A percentile compares a stretch with the other conserved stretches of the same genome.
Evolutionary conservation across 129 eudicot genomes (phyloP).

Genomic region (Flaveria ramosissima): DNA sequence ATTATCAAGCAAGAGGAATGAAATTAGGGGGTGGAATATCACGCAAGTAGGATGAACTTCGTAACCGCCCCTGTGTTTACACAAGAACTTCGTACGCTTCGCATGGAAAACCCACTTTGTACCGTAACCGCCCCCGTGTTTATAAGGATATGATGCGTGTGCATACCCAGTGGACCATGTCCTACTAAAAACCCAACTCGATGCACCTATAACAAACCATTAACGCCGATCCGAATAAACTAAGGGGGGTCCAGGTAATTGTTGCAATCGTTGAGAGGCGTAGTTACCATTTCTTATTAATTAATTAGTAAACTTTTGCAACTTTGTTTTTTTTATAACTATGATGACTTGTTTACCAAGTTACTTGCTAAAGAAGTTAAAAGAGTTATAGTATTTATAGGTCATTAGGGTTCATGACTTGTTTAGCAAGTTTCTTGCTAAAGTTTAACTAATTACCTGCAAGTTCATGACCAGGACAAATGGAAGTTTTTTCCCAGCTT

Average conservation of each 20-base stretch:
- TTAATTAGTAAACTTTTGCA: neutral
- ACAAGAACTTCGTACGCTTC: too few relatives aligned
- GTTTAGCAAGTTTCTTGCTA: neutral
- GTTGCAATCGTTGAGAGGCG: neutral
- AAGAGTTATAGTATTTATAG: neutral
- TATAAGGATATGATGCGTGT: too few relatives aligned
- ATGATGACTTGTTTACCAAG: neutral
- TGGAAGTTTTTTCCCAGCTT: conserved; percentile 79
- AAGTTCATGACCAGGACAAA: conserved; percentile 84
- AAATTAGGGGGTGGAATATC: too few relatives aligned
- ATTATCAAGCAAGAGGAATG: too few relatives aligned
- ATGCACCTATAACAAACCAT: too few relatives aligned
- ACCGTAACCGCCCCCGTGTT: too few relatives aligned
- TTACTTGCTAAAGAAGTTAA: neutral
- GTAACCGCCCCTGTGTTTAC: too few relatives aligned
- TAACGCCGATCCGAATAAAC: too few relatives aligned
- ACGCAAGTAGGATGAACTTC: too few relatives aligned
- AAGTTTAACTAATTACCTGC: conserved; percentile 47
- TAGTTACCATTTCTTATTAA: neutral
- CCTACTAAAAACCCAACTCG: too few relatives aligned
- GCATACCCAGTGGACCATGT: too few relatives aligned
- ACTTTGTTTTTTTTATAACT: neutral
- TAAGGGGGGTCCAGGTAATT: neutral
- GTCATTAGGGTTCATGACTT: neutral
- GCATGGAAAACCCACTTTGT: too few relatives aligned